These are phyloP conservation scores for Nothophytophthora sp. DNA, from an alignment of 352 stramenopile species.

Conservation along the genomic window DNA sequence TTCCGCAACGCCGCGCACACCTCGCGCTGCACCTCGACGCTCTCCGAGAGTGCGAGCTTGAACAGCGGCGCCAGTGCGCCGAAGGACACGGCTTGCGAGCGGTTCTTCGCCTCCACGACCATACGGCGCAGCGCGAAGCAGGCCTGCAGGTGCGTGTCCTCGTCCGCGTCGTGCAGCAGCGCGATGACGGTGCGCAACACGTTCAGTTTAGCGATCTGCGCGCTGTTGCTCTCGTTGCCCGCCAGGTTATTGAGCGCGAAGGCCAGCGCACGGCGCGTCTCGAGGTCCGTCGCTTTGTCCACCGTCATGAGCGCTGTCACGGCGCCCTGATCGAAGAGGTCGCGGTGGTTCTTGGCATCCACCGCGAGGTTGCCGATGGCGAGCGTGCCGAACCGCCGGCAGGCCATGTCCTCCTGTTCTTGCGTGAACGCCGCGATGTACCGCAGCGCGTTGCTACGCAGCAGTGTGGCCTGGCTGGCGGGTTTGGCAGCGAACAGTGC, in stretches of 20 bases:
- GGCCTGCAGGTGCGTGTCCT: conserved; percentile 93
- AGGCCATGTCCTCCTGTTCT: conserved; percentile 77
- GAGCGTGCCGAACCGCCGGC: conserved; percentile 90
- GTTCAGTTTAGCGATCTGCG: conserved; percentile 83
- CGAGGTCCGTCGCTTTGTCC: conserved; percentile 82
- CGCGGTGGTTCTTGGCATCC: conserved; percentile 84
- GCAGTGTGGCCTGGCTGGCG: conserved; percentile 87
- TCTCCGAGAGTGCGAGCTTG: conserved; percentile 77
- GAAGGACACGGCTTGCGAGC: conserved; percentile 92
- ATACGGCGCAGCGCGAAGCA: conserved; percentile 93
- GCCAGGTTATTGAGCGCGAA: conserved; percentile 97
- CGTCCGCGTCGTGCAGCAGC: conserved; percentile 88
- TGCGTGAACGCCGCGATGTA: conserved; percentile 89
- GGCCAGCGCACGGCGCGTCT: conserved; percentile 91
- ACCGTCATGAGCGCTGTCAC: conserved; percentile 90
- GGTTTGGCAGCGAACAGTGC: conserved; percentile 94
- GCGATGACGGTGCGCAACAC: conserved; percentile 84
- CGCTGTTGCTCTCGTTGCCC: conserved; percentile 90
- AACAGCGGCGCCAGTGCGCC: conserved; percentile 91
- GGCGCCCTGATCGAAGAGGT: conserved; percentile 92
- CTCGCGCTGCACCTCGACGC: conserved; percentile 92
- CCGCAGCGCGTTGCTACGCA: conserved; percentile 85
- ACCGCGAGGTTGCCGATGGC: conserved; percentile 93
- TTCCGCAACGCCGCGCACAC: conserved; percentile 93
- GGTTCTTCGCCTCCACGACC: conserved; percentile 89